A percentile compares a stretch with the other conserved stretches of the same genome.
These are phyloP conservation scores for Viola odorata DNA, from an alignment of 345 rosid species.

Conservation along the genomic window DNA sequence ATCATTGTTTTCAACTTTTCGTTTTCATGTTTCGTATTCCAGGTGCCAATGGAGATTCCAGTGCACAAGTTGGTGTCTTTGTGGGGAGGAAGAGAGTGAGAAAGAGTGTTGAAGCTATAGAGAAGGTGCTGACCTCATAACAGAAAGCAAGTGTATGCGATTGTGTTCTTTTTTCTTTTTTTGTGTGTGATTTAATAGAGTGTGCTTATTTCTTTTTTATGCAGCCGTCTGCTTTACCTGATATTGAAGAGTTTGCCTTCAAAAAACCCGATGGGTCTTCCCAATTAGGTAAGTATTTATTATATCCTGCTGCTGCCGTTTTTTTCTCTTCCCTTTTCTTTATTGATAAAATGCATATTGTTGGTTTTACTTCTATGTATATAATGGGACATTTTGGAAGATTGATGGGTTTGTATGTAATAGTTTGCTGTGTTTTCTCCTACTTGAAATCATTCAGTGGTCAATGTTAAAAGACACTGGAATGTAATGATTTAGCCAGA, in stretches of 20 bases:
- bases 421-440: too few species aligned
- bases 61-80: conserved; percentile 38
- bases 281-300: conserved; percentile 34
- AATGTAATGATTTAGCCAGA: too few species aligned
- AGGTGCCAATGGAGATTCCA: conserved; percentile 17
- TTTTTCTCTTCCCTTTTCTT: too few species aligned
- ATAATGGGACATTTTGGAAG: too few species aligned
- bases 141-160: too few species aligned
- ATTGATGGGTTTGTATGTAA: too few species aligned
- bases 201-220: neutral
- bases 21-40: neutral
- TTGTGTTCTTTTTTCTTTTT: conserved; percentile 13
- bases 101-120: conserved; percentile 21
- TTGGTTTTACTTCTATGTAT: too few species aligned
- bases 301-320: too few species aligned
- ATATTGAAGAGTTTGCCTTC: conserved; percentile 71
- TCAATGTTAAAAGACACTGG: too few species aligned
- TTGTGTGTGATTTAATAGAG: neutral
- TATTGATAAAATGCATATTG: too few species aligned
- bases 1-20: neutral
- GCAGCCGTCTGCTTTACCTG: conserved; percentile 46
- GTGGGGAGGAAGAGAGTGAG: conserved; percentile 52
- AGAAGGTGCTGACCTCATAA: conserved; percentile 15
- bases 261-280: conserved; percentile 35
- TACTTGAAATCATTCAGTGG: too few species aligned